phyloP scores from a whole-genome alignment of 2,329 filamentous ascomycete species.

The Stagonosporopsis rhizophila region DNA sequence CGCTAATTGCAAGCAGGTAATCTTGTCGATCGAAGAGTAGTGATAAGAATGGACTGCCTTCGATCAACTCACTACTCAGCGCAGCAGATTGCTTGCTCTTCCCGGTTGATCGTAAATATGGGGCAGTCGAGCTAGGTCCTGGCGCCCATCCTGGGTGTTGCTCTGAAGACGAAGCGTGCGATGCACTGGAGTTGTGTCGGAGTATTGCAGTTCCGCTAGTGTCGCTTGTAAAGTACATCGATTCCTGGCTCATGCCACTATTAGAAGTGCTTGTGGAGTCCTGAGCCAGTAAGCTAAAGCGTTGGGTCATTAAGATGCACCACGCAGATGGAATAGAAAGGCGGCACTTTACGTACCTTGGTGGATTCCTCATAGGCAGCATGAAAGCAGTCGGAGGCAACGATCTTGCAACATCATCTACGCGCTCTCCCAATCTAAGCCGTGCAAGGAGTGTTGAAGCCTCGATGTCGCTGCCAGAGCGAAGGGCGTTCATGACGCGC shows the following conservation, averaged over 20 bases:
- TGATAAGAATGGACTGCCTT: constrained; percentile 20
- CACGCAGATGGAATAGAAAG: constrained; percentile 7
- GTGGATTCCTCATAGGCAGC: constrained; percentile 16
- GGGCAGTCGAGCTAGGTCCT: constrained; percentile 1
- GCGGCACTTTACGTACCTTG: constrained; percentile 26
- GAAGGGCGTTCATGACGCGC: constrained; percentile 28
- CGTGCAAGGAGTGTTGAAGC: constrained; percentile 30
- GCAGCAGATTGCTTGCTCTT: constrained; percentile 19
- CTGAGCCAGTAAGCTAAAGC: constrained; percentile 26
- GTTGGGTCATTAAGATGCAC: constrained; percentile 21
- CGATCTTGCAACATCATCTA: constrained; percentile 30
- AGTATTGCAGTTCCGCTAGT: constrained; percentile 5
- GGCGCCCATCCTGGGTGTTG: constrained; percentile 17
- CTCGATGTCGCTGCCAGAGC: constrained; percentile 30
- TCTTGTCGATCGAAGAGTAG: constrained; percentile 32
- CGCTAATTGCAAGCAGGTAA: constrained; percentile 22
- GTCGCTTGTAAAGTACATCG: constrained; percentile 11
- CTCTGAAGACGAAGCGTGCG: constrained; percentile 19
- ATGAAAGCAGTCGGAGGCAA: constrained; percentile 20
- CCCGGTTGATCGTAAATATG: constrained; percentile 10
- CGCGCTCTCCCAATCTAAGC: constrained; percentile 28
- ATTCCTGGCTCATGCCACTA: constrained; percentile 25
- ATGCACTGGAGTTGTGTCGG: constrained; percentile 17
- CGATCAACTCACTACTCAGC: background rate
- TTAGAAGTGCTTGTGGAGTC: constrained; percentile 26